Conservation (phyloP, 2,329 filamentous ascomycete species). For the Pseudocercospora ulei region DNA sequence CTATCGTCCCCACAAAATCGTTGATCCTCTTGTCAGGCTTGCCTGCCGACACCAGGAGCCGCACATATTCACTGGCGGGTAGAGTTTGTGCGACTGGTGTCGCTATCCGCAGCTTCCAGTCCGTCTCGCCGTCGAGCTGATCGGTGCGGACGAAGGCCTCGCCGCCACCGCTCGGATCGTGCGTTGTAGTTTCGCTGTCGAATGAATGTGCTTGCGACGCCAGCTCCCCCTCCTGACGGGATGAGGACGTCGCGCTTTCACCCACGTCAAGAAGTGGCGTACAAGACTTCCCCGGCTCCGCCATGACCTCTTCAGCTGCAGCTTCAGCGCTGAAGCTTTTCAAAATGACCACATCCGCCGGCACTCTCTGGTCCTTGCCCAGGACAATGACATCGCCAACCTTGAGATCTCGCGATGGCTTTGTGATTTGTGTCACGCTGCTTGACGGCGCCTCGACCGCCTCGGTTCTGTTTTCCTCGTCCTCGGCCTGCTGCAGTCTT, state of each 20-base stretch:
- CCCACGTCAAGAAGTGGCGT: conserved; percentile 25
- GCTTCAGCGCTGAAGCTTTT: conserved; percentile 62
- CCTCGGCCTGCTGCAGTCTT: conserved; percentile 56
- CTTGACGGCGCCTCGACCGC: conserved; percentile 33
- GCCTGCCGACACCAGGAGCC: conserved; percentile 63
- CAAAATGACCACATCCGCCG: conserved; percentile 85
- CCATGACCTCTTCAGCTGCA: conserved; percentile 31
- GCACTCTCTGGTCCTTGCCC: conserved; percentile 81
- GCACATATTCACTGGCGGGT: conserved; percentile 57
- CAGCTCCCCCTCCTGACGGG: conserved; percentile 27
- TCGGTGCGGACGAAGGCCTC: conserved; percentile 97
- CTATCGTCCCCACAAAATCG: conserved; percentile 83
- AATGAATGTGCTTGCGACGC: conserved; percentile 18
- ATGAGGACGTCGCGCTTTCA: conserved; percentile 16
- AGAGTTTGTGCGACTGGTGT: conserved; percentile 78
- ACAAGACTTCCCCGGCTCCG: conserved; percentile 23
- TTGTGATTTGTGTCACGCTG: conserved; percentile 52
- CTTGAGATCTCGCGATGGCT: conserved; percentile 77
- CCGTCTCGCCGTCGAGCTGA: conserved; percentile 93
- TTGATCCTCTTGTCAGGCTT: conserved; percentile 92
- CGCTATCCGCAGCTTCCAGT: conserved; percentile 91
- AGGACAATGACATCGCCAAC: conserved; percentile 95
- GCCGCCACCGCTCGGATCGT: conserved; percentile 47
- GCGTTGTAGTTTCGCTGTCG: conserved; percentile 31
- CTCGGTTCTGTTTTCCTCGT: conserved; percentile 54